Percentiles rank a stretch among this genome's conserved stretches.
Conservation (phyloP, 768 basidiomycete genomes). For the Boletus eberwhitei region DNA sequence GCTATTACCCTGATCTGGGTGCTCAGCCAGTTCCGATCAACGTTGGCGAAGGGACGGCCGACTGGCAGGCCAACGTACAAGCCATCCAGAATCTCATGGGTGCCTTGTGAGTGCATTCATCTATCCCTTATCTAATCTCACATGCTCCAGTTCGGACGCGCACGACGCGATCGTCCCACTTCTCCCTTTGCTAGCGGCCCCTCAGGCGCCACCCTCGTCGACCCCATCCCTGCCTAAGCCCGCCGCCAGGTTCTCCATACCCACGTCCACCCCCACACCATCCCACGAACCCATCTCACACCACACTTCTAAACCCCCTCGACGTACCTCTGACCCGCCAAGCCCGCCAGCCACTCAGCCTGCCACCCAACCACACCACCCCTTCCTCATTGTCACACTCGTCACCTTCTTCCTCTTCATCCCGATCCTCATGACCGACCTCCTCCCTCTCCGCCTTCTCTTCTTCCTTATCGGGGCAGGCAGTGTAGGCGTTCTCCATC, state of each 20-base stretch:
- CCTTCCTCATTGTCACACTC: slow-evolving; percentile 37
- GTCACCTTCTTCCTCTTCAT: slow-evolving; percentile 38
- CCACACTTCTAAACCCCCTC: slow-evolving; percentile 4
- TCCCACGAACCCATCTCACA: slow-evolving; percentile 11
- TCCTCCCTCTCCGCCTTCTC: slow-evolving; percentile 46
- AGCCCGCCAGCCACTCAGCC: background rate
- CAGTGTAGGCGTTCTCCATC: slow-evolving; percentile 13
- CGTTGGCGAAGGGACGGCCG: slow-evolving; percentile 59
- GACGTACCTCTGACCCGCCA: background rate
- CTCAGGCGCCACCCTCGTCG: slow-evolving; percentile 47
- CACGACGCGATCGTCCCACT: slow-evolving; percentile 54
- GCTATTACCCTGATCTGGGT: slow-evolving; percentile 49
- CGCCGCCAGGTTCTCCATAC: slow-evolving; percentile 35
- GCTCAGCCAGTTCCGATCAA: slow-evolving; percentile 36
- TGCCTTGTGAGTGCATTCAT: slow-evolving; percentile 49
- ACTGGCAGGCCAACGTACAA: slow-evolving; percentile 86
- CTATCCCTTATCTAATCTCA: slow-evolving; percentile 20
- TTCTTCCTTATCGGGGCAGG: slow-evolving; percentile 35
- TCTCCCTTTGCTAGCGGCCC: slow-evolving; percentile 41
- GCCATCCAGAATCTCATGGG: slow-evolving; percentile 93
- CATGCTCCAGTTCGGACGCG: slow-evolving; percentile 50
- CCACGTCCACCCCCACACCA: background rate
- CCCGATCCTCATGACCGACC: slow-evolving; percentile 37
- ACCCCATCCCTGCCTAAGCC: slow-evolving; percentile 46
- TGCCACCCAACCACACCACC: slow-evolving; percentile 29